phyloP scores from a whole-genome alignment of 2,329 filamentous ascomycete genomes.

The Colletotrichum sidae region DNA sequence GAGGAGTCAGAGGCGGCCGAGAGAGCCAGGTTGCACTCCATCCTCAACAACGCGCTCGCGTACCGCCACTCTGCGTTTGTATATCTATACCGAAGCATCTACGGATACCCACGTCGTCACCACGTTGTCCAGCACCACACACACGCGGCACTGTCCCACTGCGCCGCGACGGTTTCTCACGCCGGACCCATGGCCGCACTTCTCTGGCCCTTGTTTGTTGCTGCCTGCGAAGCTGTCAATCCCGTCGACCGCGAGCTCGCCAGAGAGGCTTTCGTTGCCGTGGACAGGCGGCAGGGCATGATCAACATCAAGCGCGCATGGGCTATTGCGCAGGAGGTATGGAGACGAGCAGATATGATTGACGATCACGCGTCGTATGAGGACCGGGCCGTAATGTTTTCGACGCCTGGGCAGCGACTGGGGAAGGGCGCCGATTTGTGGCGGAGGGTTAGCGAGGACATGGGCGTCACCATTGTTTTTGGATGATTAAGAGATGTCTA shows the following conservation, averaged over 20 bases:
- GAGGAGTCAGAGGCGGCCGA: slow-evolving; percentile 47
- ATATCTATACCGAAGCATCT: slow-evolving; percentile 67
- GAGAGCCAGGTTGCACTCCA: slow-evolving; percentile 61
- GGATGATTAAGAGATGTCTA: slow-evolving; percentile 52
- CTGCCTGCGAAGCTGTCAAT: slow-evolving; percentile 68
- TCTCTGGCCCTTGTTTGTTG: slow-evolving; percentile 74
- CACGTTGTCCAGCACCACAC: slow-evolving; percentile 65
- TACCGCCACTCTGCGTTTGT: slow-evolving; percentile 70
- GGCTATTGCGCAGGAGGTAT: slow-evolving; percentile 71
- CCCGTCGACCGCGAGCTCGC: slow-evolving; percentile 64
- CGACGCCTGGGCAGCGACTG: slow-evolving; percentile 28
- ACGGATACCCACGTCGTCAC: slow-evolving; percentile 59
- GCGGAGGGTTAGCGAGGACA: slow-evolving; percentile 68
- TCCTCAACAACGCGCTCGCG: slow-evolving; percentile 69
- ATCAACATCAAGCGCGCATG: slow-evolving; percentile 72
- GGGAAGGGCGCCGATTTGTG: slow-evolving; percentile 57
- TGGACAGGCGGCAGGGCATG: slow-evolving; percentile 72
- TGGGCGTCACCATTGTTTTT: slow-evolving; percentile 70
- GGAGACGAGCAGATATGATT: slow-evolving; percentile 62
- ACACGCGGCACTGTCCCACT: slow-evolving; percentile 63
- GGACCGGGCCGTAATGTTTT: slow-evolving; percentile 16
- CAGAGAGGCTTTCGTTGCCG: slow-evolving; percentile 61
- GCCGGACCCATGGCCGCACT: slow-evolving; percentile 72
- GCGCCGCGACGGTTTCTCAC: slow-evolving; percentile 64
- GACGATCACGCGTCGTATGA: slow-evolving; percentile 39